Conservation (phyloP, 129 eudicot genomes). For the Saussurea involucrata region DNA sequence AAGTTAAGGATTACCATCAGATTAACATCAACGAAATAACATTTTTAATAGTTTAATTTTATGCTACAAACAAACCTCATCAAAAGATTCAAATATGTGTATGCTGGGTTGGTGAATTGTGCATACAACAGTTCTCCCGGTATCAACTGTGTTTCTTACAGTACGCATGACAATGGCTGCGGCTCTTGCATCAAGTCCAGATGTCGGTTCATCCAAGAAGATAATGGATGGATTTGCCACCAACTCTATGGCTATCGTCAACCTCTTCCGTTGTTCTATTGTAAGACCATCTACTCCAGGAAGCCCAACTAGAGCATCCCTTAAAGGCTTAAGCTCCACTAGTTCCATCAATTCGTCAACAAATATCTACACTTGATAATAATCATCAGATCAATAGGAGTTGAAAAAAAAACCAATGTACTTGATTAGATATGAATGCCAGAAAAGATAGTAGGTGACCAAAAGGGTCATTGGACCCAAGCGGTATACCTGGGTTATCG, state of each 20-base stretch:
- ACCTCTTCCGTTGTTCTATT: constrained; percentile 81
- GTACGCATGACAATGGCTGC: constrained; percentile 84
- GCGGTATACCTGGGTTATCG: no score
- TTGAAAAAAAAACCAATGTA: not conserved
- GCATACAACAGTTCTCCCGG: constrained; percentile 81
- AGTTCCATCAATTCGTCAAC: constrained; percentile 64
- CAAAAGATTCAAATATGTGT: constrained; percentile 80
- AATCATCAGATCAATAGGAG: constrained; percentile 3
- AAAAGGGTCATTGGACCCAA: no score
- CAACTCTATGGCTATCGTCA: constrained; percentile 82
- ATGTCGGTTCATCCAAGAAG: constrained; percentile 83
- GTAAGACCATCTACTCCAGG: constrained; percentile 80
- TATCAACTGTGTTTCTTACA: constrained; percentile 62
- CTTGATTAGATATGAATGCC: not conserved
- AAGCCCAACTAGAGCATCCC: constrained; percentile 63
- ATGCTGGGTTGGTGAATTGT: constrained; percentile 84
- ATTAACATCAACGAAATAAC: not conserved
- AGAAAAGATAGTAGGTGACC: not conserved
- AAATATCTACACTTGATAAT: constrained; percentile 35
- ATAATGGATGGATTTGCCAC: constrained; percentile 85
- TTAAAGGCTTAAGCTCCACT: constrained; percentile 64
- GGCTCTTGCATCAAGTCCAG: constrained; percentile 83
- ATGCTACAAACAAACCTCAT: constrained; percentile 54
- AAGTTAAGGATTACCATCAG: not conserved
- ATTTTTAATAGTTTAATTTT: not conserved